Evolutionary conservation across 2,329 filamentous ascomycete genomes (phyloP), one percentile per base, ranked within the genome.

Genomic region (Pezicula carpinea): DNA sequence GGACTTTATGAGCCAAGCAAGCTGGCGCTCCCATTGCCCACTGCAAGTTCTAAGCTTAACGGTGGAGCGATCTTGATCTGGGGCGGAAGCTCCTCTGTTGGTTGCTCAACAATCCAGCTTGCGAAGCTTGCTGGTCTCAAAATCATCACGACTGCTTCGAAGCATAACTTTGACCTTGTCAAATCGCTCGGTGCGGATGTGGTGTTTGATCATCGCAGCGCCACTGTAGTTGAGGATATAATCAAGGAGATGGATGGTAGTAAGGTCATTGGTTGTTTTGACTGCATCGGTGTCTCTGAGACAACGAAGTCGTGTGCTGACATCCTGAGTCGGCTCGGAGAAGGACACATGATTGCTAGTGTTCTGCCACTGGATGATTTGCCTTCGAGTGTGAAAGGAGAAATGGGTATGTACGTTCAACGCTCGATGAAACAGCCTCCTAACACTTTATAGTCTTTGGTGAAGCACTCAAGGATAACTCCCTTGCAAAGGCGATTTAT

Each of bases 131-230:
- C 39, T 3, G 48, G 48, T 7, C 35, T 33, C 17, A 7, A 36
- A 4, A 39, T 50, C 13, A 17, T 69, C 32, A 48, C 61, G 2
- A 66, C 64, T 6, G 62, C 47, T 66, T 68, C 66, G 5, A 59
- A 62, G 3, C 43, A 42, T 7, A 66, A 64, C 51, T 66, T 63
- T 36, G 59, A 61, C 5, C 58, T 71, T 1, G 66, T 67, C 17
- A 56, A 60, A 36, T 40, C 38, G 0, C 65, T 57, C 41, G 71
- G 71, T 6, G 70, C 71, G 1, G 64, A 63, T 7, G 50, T 54
- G 3, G 64, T 56, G 1, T 72, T 72, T 48, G 67, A 73, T 57
- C 71, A 68, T 47, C 34, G 32, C 23, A 19, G 23, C 23, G 8
- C 35, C 4, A 46, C 31, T 15, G 21, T 46, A 6, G 15, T 13